These are phyloP conservation scores for Phallus indusiatus DNA, from an alignment of 768 basidiomycete species.

Conservation along the genomic window DNA sequence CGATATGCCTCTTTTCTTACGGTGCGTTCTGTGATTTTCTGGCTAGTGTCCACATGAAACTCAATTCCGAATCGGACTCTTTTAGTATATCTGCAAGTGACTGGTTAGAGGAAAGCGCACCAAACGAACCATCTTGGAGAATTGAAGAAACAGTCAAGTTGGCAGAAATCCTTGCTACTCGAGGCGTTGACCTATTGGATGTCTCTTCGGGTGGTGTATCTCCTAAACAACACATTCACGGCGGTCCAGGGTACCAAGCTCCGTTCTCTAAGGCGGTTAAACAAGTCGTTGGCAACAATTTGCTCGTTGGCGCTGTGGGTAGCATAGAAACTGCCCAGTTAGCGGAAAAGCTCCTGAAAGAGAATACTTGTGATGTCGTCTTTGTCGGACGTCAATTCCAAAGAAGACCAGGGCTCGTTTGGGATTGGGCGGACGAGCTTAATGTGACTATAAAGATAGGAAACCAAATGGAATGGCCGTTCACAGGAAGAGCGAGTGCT, in stretches of 20 bases:
- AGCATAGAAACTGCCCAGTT: conserved; percentile 45
- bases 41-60: conserved; percentile 25
- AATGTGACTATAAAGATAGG: conserved; percentile 37
- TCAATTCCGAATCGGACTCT: conserved; percentile 14
- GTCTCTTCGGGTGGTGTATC: conserved; percentile 57
- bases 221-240: conserved; percentile 25
- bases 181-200: conserved; percentile 71
- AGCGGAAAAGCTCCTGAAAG: conserved; percentile 48
- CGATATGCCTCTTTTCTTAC: conserved; percentile 61
- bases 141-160: conserved; percentile 58
- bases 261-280: conserved; percentile 48
- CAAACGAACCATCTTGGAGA: conserved; percentile 58
- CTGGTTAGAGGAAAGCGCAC: conserved; percentile 52
- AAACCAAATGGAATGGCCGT: conserved; percentile 49
- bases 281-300: conserved; percentile 31
- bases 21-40: conserved; percentile 28
- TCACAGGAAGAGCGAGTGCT: conserved; percentile 27
- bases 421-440: conserved; percentile 46
- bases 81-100: conserved; percentile 61
- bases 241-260: conserved; percentile 41
- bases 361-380: conserved; percentile 51
- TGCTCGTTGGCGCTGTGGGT: conserved; percentile 47
- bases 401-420: conserved; percentile 45
- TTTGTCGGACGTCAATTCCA: conserved; percentile 46
- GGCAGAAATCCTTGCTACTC: conserved; percentile 44